Base-by-base conservation (phyloP, 768 basidiomycete genomes). In the Fomitopsis serialis region DNA sequence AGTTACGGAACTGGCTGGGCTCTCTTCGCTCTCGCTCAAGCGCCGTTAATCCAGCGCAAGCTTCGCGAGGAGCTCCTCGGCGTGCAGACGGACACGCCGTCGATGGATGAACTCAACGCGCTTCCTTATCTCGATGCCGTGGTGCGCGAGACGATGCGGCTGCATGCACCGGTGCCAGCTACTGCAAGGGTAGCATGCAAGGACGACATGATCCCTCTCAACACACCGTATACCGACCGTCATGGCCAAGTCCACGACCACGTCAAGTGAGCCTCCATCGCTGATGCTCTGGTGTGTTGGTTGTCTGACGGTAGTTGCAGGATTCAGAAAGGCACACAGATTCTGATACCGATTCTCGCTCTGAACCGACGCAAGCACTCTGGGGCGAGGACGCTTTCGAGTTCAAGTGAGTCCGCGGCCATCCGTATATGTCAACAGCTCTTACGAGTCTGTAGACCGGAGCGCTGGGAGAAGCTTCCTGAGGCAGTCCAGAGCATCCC, bases 101-200 rank as follows among this genome's bases (percentile, higher is more conserved):
- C 76, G 2, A 87, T 89, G 82, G 87, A 89, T 29, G 76, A 83
- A 27, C 74, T 91, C 1, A 78, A 80, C 52, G 70, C 76, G 2
- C 71, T 92, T 2, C 78, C 84, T 0, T 88, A 86, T 59, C 79
- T 91, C 17, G 89, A 89, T 55, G 72, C 71, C 19, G 77, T 85
- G 8, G 73, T 85, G 2, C 75, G 78, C 6, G 85, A 87, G 66
- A 78, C 75, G 0, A 65, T 87, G 54, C 77, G 85, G 0, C 44
- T 82, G 1, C 72, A 85, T 57, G 52, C 81, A 0, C 81, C 82
- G 0, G 76, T 85, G 3, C 67, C 76, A 0, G 57, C 57, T 13
- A 76, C 74, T 0, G 76, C 80, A 67, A 73, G 85, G 7, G 72
- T 77, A 60, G 72, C 50, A 58, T 70, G 47, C 15, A 50, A 60